phyloP scores from a whole-genome alignment of 441 rosid species.

The Raphanus hybrid region DNA sequence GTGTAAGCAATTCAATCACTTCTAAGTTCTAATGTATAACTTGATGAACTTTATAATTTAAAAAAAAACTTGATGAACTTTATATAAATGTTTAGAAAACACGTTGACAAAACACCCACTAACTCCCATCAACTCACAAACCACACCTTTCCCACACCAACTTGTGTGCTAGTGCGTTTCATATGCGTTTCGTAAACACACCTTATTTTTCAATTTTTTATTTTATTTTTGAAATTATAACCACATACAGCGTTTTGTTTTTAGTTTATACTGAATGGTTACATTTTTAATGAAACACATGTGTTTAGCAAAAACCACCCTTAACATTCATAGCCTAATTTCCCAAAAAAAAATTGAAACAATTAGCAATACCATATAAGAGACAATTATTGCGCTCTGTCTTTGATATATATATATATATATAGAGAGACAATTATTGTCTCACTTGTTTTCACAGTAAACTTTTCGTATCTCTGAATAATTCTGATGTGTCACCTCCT shows the following conservation, averaged over 20 bases:
- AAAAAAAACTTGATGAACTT: not conserved
- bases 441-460: conserved; percentile 14
- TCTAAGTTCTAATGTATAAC: not conserved
- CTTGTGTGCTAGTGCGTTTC: not conserved
- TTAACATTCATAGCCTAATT: not conserved
- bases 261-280: not conserved
- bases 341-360: too few species aligned
- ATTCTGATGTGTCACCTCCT: conserved; percentile 32
- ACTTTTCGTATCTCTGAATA: conserved; percentile 3
- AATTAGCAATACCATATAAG: too few species aligned
- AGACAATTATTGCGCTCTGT: too few species aligned
- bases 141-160: too few species aligned
- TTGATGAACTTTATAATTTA: too few species aligned
- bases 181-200: not conserved
- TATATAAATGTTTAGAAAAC: too few species aligned
- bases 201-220: not conserved
- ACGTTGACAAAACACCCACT: not conserved
- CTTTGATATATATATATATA: too few species aligned
- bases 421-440: conserved; percentile 18
- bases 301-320: not conserved
- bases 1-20: not conserved
- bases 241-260: not conserved
- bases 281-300: not conserved
- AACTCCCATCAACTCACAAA: too few species aligned
- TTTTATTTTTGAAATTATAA: not conserved